A percentile compares a stretch with the other conserved stretches of the same genome.
Conservation (phyloP, 2,329 filamentous ascomycete species). For the Alternaria atra region DNA sequence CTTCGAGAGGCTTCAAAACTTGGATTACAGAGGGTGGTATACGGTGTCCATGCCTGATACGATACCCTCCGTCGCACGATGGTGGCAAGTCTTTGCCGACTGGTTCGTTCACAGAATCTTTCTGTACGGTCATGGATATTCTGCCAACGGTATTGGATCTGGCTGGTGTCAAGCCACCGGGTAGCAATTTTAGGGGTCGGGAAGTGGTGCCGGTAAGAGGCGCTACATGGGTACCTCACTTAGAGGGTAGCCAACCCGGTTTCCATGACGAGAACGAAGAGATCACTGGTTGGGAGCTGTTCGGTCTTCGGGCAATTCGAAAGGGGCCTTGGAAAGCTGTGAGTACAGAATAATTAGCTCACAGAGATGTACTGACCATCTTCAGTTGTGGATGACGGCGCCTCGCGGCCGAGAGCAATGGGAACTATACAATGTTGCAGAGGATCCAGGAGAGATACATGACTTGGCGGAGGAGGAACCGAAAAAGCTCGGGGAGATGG, state of each 20-base stretch:
- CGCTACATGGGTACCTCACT: constrained; percentile 7
- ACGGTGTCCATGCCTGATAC: neutral
- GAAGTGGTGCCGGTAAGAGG: constrained; percentile 23
- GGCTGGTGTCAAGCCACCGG: constrained; percentile 44
- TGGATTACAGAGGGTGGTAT: constrained; percentile 36
- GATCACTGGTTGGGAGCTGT: neutral
- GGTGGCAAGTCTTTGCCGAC: neutral
- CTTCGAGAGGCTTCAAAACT: constrained; percentile 30
- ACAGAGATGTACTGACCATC: neutral
- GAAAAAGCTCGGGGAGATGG: neutral
- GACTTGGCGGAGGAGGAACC: constrained; percentile 45
- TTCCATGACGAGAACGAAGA: constrained; percentile 59
- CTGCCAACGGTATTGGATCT: constrained; percentile 49
- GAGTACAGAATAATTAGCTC: neutral
- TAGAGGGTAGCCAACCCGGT: constrained; percentile 50
- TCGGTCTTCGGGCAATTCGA: neutral
- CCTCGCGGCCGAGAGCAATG: constrained; percentile 65
- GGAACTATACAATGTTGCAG: constrained; percentile 64
- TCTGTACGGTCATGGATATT: constrained; percentile 52
- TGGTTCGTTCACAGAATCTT: constrained; percentile 19
- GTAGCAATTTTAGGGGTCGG: constrained; percentile 34
- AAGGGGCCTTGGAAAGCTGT: neutral
- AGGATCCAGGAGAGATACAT: constrained; percentile 62
- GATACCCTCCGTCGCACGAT: neutral
- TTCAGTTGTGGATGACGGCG: constrained; percentile 63